Evolutionary conservation across 2,329 filamentous ascomycete species (phyloP), one percentile per base, ranked within the genome.

Genomic region (Lizonia empirigonia): DNA sequence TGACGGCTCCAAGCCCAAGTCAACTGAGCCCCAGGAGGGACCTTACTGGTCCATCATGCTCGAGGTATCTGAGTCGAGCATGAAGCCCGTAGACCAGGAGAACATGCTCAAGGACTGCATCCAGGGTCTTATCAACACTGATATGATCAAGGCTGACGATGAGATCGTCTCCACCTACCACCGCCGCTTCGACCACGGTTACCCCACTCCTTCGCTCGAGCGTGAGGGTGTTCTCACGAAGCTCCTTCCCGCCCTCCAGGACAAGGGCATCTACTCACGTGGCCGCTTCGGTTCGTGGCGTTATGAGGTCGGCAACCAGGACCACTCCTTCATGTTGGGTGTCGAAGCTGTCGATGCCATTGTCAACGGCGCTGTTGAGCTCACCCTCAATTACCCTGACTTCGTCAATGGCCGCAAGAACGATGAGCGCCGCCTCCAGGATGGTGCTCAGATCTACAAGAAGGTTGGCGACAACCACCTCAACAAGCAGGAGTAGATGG

Each of bases 11-110:
- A 90, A 91, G 79, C 84, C 91, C 50, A 76, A 81, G 56, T 89
- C 85, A 64, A 81, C 80, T 41, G 86, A 89, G 69, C 78, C 90
- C 54, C 84, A 94, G 81, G 85, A 89, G 69, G 94, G 94, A 26
- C 94, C 94, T 33, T 99, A 99, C 86, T 99, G 94, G 94, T 97
- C 93, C 59, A 95, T 99, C 82, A 99, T 99, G 94, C 80, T 99
- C 65, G 94, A 99, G 78, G 89, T 99, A 55, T 97, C 94, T 24
- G 90, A 99, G 78, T 97, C 93, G 24, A 85, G 84, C 70, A 85
- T 96, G 87, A 99, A 99, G 85, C 90, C 91, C 30, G 92, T 97
- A 24, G 86, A 97, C 76, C 80, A 89, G 67, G 85, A 86, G 66
- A 96, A 88, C 75, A 78, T 99, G 58, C 82, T 99, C 68, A 85